Base-by-base conservation (phyloP, 768 basidiomycete genomes). In the Pleurotus sapidus region DNA sequence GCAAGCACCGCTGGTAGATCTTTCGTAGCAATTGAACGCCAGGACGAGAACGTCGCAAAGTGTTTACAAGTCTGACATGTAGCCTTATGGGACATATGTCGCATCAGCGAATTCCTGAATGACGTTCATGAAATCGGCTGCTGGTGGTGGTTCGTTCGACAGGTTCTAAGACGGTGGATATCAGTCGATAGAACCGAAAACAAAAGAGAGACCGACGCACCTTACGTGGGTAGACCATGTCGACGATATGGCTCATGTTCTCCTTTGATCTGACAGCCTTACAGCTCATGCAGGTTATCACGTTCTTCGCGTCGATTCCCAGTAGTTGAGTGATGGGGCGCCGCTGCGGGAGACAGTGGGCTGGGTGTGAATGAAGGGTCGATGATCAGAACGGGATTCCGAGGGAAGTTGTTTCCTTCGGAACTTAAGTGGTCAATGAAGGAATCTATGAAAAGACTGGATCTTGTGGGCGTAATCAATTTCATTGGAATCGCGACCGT, bases 371-470 rank as follows among this genome's bases (percentile, higher is more conserved):
- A 49, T 49, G 66, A 54, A 37, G 65, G 53, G n/a, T 67, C 67
- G 62, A 70, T 78, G 56, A 83, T 64, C 15, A 88, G 63, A 15
- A 65, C 58, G 1, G 84, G 86, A 61, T 89, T 91, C 45, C 81
- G 70, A 20, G 83, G 83, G 63, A 79, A 84, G 20, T 70, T 68
- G 60, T 85, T 89, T 3, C 87, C 88, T 71, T 95, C 93, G 3
- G 81, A 78, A 57, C 81, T 84, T 62, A 98, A 79, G 51, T 88
- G 88, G 59, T 98, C 95, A 51, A 98, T 72, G 39, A 97, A 97
- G 79, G 75, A 97, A 98, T 18, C 96, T 87, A 68, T 98, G 94
- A 77, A 98, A 98, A 14, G 84, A 84, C 71, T 98, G 97, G 42
- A 98, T 98, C 75, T 93, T 88, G 50, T 89, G 85, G 0, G 86